Evolutionary conservation across 164 flowering plant genomes (phyloP).

Genomic region (Kalanchoe fedtschenkoi): DNA sequence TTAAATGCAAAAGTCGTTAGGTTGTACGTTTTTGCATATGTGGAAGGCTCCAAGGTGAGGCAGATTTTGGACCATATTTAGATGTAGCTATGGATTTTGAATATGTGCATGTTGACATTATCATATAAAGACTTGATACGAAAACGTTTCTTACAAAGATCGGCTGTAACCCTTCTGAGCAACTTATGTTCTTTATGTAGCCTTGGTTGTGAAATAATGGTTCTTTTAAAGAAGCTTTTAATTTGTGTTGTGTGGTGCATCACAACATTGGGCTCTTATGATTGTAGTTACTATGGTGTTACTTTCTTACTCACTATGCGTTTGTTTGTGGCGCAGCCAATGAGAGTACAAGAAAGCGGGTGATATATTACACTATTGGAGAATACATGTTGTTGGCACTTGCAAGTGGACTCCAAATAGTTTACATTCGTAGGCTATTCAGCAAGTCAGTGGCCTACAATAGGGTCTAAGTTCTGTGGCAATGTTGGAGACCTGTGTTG

Average conservation of each 20-base stretch:
- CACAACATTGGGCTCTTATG: not conserved
- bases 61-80: not conserved
- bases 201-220: not conserved
- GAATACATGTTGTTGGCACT: constrained; percentile 60
- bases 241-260: not conserved
- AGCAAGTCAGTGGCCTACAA: constrained; percentile 90
- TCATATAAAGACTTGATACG: not conserved
- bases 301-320: not conserved
- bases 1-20: not conserved
- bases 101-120: not conserved
- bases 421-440: constrained; percentile 72
- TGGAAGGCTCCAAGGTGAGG: not conserved
- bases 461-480: constrained; percentile 43
- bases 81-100: not conserved
- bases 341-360: constrained; percentile 89
- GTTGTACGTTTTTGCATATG: not conserved
- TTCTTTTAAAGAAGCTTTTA: not conserved
- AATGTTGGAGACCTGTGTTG: not conserved
- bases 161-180: not conserved
- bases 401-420: constrained; percentile 70
- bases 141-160: not conserved
- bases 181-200: not conserved
- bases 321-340: constrained; percentile 58
- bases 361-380: constrained; percentile 63
- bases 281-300: not conserved